Percentiles rank a stretch among this genome's conserved stretches.
Conservation (phyloP, 352 stramenopile genomes). For the Phytophthora pisi region DNA sequence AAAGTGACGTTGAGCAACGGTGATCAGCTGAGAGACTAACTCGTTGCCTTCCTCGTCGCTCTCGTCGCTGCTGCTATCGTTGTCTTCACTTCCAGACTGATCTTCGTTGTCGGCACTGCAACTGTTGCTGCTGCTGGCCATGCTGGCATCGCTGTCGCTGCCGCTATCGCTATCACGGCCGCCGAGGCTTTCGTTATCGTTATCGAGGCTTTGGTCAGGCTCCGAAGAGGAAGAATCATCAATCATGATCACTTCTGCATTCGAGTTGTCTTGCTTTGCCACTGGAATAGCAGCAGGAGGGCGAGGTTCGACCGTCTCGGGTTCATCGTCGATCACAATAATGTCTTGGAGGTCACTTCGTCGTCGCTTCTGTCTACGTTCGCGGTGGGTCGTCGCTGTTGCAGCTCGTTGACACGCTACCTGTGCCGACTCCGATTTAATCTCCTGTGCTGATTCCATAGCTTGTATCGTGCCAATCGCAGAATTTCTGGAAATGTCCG, state of each 20-base stretch:
- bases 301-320: neutral
- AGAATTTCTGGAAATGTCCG: neutral
- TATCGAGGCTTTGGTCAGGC: neutral
- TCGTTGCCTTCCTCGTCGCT: conserved; percentile 23
- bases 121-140: conserved; percentile 8
- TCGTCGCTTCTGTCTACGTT: neutral
- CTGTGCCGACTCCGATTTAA: neutral
- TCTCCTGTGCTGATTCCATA: neutral
- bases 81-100: conserved; percentile 17
- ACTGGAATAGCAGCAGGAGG: neutral
- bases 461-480: neutral
- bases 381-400: neutral
- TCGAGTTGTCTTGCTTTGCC: neutral
- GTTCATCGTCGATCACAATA: conserved; percentile 16
- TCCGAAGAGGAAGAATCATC: conserved; percentile 19
- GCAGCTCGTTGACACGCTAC: neutral
- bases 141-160: conserved; percentile 14
- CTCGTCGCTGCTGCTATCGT: conserved; percentile 17
- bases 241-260: conserved; percentile 9
- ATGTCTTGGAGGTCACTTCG: conserved; percentile 1
- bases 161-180: neutral
- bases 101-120: conserved; percentile 23
- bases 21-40: conserved; percentile 12
- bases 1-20: conserved; percentile 6
- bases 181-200: conserved; percentile 10